Conservation (phyloP, 108 stramenopile species). For the Cyclotella cryptica region DNA sequence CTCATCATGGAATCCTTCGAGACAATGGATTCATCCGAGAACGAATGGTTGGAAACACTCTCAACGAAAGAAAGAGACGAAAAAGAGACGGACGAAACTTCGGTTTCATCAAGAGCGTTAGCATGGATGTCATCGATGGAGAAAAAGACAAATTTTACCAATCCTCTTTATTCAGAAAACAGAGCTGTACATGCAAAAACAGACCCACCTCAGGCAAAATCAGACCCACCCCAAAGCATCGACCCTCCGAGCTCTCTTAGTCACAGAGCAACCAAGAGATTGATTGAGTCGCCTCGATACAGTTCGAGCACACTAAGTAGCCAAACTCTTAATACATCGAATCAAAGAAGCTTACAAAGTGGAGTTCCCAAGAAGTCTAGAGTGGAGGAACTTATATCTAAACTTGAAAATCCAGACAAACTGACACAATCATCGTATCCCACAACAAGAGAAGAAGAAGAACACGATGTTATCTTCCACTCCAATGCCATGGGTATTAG, state of each 20-base stretch:
- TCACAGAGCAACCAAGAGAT: conserved; percentile 22
- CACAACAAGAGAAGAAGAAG: conserved; percentile 5
- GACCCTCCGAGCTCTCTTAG: conserved; percentile 30
- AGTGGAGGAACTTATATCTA: conserved; percentile 6
- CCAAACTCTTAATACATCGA: not conserved
- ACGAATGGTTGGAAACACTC: conserved; percentile 16
- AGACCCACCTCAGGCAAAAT: conserved; percentile 4
- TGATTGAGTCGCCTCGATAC: not conserved
- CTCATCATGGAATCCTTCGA: conserved; percentile 26
- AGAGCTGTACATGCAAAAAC: not conserved
- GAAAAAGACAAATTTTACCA: not conserved
- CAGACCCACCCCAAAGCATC: conserved; percentile 16
- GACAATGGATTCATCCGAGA: conserved; percentile 34
- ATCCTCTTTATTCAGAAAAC: not conserved
- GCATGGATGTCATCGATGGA: conserved; percentile 42
- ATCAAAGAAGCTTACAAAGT: not conserved
- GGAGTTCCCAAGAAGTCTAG: not conserved
- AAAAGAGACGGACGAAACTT: not conserved
- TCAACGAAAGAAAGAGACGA: not conserved
- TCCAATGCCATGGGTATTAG: conserved; percentile 53
- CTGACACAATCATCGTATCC: not conserved
- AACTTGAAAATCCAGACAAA: conserved; percentile 3
- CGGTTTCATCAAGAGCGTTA: conserved; percentile 23
- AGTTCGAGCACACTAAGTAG: conserved; percentile 2
- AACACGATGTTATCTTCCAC: conserved; percentile 43